Conservation (phyloP, 2,329 filamentous ascomycete species). For the Chrysoporthe austroafricana region DNA sequence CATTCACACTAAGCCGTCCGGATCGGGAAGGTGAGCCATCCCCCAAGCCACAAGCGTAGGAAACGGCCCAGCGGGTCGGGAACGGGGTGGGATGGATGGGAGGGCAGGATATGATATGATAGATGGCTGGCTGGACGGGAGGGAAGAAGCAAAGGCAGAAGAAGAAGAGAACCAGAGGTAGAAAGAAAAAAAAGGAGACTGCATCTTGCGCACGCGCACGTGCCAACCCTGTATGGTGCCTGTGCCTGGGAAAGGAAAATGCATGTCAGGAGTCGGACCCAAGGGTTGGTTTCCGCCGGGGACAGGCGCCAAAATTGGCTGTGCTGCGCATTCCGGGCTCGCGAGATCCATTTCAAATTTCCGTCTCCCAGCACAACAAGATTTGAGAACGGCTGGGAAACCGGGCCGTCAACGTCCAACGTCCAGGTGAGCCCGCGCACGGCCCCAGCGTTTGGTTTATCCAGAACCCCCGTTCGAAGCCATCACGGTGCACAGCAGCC, state of each 20-base stretch:
- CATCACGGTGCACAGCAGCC: not conserved
- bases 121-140: not conserved
- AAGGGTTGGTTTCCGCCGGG: not conserved
- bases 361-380: slow-evolving; percentile 1
- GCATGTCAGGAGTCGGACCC: not conserved
- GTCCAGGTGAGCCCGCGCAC: too few relatives aligned
- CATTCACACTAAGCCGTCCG: not conserved
- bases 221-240: too few relatives aligned
- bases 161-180: not conserved
- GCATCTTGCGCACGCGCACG: not conserved
- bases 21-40: slow-evolving; percentile 4
- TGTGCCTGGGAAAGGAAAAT: too few relatives aligned
- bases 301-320: not conserved
- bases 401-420: not conserved
- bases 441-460: too few relatives aligned
- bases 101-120: not conserved
- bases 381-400: not conserved
- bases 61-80: not conserved
- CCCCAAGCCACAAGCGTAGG: not conserved
- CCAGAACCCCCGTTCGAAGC: too few relatives aligned
- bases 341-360: slow-evolving; percentile 3
- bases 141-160: not conserved
- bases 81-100: not conserved
- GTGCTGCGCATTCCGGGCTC: not conserved
- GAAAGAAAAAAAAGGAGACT: not conserved